Evolutionary conservation across 148 eudicot genomes (phyloP), one percentile per base, ranked within the genome.

Genomic region (Tetragonia tetragonoides): DNA sequence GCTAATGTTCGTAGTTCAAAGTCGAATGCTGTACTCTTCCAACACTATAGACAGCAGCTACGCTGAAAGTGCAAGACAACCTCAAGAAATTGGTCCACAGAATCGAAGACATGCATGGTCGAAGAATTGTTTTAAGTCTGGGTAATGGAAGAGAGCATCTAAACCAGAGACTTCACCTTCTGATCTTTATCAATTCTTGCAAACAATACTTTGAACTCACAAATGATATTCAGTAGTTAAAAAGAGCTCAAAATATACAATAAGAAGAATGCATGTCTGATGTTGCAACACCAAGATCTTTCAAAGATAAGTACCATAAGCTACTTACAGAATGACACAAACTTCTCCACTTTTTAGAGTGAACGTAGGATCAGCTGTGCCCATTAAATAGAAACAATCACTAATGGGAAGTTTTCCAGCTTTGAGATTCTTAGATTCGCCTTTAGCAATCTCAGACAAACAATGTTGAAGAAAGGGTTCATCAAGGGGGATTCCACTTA

Each of bases 321-420:
- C 15, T 20, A 85, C 62, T 12, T 89, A 95, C 99, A 87, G 82
- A 77, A 95, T 87, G n/a, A 95, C 87, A 73, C 93, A 95, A 78
- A 95, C 97, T 95, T 95, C 87, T 61, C 87, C 82, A 66, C 79
- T 66, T 16, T 91, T 84, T 64, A 95, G 76, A 21, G 81, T 56
- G 40, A 84, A 84, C 0, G 94, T 95, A 7, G 99, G 99, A 80
- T 95, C 99, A 74, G 87, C 83, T 17, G 99, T 95, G 68, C 99
- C 99, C 93, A 95, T 95, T 49, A 95, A 67, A 79, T 90, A 89
- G 76, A 78, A 93, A 84, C 97, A 89, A 71, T 87, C 94, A 62
- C 57, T 56, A 21, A 91, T 72, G 15, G 93, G 93, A 68, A 95
- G 79, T 76, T 60, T 95, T 63, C 96, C 94, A n/a, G 72, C 81